A percentile compares a stretch with the other conserved stretches of the same genome.
Conservation (phyloP, 192 early-diverging fungal genomes). For the Tieghemiomyces parasiticus region DNA sequence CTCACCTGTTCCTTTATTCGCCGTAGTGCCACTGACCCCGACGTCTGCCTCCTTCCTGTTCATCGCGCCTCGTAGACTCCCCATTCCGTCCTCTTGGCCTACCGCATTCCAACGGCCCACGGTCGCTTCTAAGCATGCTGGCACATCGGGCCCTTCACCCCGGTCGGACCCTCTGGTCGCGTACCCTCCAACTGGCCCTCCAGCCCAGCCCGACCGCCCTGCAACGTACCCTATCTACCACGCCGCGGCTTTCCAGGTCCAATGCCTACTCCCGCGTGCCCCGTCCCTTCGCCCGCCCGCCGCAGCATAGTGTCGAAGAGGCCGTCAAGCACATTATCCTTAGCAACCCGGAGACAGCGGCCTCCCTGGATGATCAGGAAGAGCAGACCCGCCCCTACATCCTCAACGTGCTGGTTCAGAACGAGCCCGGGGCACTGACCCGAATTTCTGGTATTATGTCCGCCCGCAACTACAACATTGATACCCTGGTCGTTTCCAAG, state of each 20-base stretch:
- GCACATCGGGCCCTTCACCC: constrained; percentile 27
- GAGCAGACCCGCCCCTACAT: constrained; percentile 35
- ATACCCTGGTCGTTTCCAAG: constrained; percentile 88
- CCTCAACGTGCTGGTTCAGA: constrained; percentile 87
- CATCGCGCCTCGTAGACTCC: too few relatives aligned
- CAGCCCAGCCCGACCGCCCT: background rate
- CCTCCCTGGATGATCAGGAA: background rate
- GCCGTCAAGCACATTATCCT: constrained; percentile 3
- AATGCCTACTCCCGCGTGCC: background rate
- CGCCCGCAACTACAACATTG: constrained; percentile 91
- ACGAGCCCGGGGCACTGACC: constrained; percentile 71
- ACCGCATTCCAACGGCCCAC: too few relatives aligned
- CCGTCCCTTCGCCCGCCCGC: background rate
- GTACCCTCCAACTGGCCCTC: background rate
- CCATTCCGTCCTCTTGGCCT: too few relatives aligned
- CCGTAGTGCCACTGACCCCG: too few relatives aligned
- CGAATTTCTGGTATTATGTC: constrained; percentile 77
- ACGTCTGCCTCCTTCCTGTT: too few relatives aligned
- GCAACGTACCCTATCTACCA: background rate
- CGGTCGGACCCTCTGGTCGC: constrained; percentile 10
- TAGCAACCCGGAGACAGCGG: background rate
- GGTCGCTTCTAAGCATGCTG: too few relatives aligned
- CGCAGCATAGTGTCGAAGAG: constrained; percentile 23
- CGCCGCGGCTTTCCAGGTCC: background rate
- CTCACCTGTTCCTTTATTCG: too few relatives aligned